Evolutionary conservation across 768 basidiomycete genomes (phyloP).

Genomic region (Boletus pseudopeckii): DNA sequence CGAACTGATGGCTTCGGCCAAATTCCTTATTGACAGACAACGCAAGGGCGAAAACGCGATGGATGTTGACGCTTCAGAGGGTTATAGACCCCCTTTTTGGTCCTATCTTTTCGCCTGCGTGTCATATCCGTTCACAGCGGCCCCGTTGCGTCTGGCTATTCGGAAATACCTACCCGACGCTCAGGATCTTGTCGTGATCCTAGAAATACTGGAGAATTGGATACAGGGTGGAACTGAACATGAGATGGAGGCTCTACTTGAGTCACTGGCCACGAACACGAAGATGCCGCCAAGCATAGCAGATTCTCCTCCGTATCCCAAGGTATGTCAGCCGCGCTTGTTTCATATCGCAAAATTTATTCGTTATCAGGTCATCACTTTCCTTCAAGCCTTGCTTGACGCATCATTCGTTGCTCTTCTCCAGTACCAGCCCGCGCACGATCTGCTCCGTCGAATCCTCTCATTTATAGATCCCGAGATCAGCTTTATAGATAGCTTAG

Average conservation of each 20-base stretch:
- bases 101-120: slow-evolving; percentile 38
- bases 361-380: slow-evolving; percentile 49
- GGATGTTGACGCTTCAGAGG: slow-evolving; percentile 36
- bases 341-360: slow-evolving; percentile 31
- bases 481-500: slow-evolving; percentile 44
- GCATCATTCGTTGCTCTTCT: slow-evolving; percentile 67
- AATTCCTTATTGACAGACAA: slow-evolving; percentile 40
- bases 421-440: slow-evolving; percentile 58
- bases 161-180: slow-evolving; percentile 39
- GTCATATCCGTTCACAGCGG: slow-evolving; percentile 38
- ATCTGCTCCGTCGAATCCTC: slow-evolving; percentile 46
- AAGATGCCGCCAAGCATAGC: slow-evolving; percentile 14
- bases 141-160: slow-evolving; percentile 42
- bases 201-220: slow-evolving; percentile 40
- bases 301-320: slow-evolving; percentile 26
- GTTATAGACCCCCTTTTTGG: slow-evolving; percentile 33
- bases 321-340: slow-evolving; percentile 40
- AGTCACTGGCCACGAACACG: slow-evolving; percentile 15
- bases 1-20: slow-evolving; percentile 56
- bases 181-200: slow-evolving; percentile 36
- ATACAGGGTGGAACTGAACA: slow-evolving; percentile 31
- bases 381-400: slow-evolving; percentile 68
- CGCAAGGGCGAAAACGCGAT: slow-evolving; percentile 27
- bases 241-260: slow-evolving; percentile 20
- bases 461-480: slow-evolving; percentile 57